Evolutionary conservation across 2,329 filamentous ascomycete genomes (phyloP).

Genomic region (Thelonectria rubi): DNA sequence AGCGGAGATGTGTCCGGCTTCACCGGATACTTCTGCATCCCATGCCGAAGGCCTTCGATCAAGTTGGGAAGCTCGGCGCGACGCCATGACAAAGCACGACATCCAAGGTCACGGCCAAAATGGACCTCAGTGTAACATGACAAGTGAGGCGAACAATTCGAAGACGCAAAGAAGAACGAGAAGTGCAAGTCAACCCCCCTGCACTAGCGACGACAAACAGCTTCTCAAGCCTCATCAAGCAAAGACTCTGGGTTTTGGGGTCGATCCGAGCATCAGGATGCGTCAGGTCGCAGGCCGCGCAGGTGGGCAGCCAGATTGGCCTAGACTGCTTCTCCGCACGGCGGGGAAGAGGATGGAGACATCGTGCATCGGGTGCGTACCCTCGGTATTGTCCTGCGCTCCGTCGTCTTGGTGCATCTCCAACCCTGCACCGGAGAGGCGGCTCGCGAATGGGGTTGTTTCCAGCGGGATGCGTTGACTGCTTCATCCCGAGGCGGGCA

Average conservation of each 20-base stretch:
- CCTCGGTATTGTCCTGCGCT: constrained; percentile 29
- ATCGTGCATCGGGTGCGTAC: constrained; percentile 40
- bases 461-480: constrained; percentile 35
- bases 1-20: constrained; percentile 16
- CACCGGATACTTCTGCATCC: constrained; percentile 4
- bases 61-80: constrained; percentile 6
- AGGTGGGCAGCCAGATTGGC: constrained; percentile 34
- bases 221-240: constrained; percentile 6
- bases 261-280: constrained; percentile 25
- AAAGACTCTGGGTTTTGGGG: constrained; percentile 12
- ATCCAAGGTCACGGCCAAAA: constrained; percentile 4
- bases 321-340: constrained; percentile 40
- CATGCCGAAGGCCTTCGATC: background rate
- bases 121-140: constrained; percentile 6
- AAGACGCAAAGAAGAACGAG: constrained; percentile 5
- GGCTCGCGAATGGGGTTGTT: constrained; percentile 42
- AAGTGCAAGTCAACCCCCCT: constrained; percentile 14
- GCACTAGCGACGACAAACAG: constrained; percentile 12
- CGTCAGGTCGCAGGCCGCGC: constrained; percentile 20
- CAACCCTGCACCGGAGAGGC: constrained; percentile 37
- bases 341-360: constrained; percentile 39
- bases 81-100: constrained; percentile 10
- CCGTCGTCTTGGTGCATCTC: constrained; percentile 20
- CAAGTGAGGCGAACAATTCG: constrained; percentile 11
- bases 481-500: constrained; percentile 38